These are phyloP conservation scores for Marvania coccoides DNA, from an alignment of 139 green algal genomes.

Conservation along the genomic window DNA sequence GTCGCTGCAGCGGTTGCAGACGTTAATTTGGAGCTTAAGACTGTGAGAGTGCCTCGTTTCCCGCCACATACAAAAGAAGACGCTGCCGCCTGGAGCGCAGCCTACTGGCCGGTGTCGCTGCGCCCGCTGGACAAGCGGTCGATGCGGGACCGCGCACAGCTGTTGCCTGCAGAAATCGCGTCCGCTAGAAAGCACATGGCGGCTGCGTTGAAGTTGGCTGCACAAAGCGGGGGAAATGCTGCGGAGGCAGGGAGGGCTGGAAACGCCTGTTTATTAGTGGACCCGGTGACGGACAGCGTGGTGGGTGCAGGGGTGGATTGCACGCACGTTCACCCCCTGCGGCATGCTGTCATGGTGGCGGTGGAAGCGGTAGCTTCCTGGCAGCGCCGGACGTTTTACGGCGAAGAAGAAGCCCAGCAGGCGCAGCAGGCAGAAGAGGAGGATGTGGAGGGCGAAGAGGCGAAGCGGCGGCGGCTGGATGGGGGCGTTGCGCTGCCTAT, in stretches of 20 bases:
- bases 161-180: neutral
- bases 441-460: neutral
- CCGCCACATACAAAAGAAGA: constrained; percentile 44
- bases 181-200: constrained; percentile 45
- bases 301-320: constrained; percentile 1
- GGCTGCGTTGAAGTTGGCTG: constrained; percentile 16
- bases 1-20: neutral
- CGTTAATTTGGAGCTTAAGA: neutral
- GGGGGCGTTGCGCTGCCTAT: neutral
- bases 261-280: constrained; percentile 63
- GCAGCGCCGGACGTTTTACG: constrained; percentile 49
- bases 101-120: constrained; percentile 71
- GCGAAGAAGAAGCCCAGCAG: constrained; percentile 6
- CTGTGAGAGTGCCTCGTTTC: constrained; percentile 30
- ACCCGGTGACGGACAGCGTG: constrained; percentile 27
- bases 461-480: constrained; percentile 10
- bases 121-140: constrained; percentile 27
- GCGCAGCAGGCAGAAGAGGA: neutral
- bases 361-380: constrained; percentile 50
- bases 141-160: neutral
- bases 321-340: constrained; percentile 45
- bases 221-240: neutral
- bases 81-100: constrained; percentile 47
- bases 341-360: constrained; percentile 71
- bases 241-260: neutral